Conservation (phyloP, 768 basidiomycete genomes). For the Pleurotus salmoneostramineus region DNA sequence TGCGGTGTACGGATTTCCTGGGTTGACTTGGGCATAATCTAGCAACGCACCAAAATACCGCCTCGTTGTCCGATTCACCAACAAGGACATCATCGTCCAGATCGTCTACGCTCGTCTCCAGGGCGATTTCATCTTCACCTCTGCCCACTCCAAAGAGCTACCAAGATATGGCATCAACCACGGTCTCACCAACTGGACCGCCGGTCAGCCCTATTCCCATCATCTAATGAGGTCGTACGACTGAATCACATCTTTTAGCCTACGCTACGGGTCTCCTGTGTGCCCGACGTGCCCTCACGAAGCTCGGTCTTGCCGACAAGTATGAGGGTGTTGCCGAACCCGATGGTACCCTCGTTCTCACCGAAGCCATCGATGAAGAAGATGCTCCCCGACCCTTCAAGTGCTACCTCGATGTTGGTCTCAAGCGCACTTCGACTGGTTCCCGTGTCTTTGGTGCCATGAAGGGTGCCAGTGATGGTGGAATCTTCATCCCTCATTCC, state of each 20-base stretch:
- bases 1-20: background rate
- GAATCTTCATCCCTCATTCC: slow-evolving; percentile 96
- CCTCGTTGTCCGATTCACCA: slow-evolving; percentile 98
- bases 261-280: slow-evolving; percentile 96
- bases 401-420: slow-evolving; percentile 96
- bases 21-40: background rate
- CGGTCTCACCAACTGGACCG: slow-evolving; percentile 98
- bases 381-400: slow-evolving; percentile 99
- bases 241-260: slow-evolving; percentile 37
- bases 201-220: slow-evolving; percentile 47
- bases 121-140: slow-evolving; percentile 90
- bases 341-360: slow-evolving; percentile 78
- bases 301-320: slow-evolving; percentile 96
- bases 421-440: slow-evolving; percentile 96
- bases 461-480: slow-evolving; percentile 98
- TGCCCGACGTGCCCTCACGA: slow-evolving; percentile 92
- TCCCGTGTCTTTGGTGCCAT: slow-evolving; percentile 96
- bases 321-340: slow-evolving; percentile 94
- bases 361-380: slow-evolving; percentile 85
- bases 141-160: slow-evolving; percentile 88
- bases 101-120: slow-evolving; percentile 96
- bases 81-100: slow-evolving; percentile 93
- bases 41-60: slow-evolving; percentile 98
- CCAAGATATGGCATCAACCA: slow-evolving; percentile 96
- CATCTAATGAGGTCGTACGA: background rate